A percentile compares a stretch with the other conserved stretches of the same genome.
phyloP scores from a whole-genome alignment of 805 yeast genomes.

The Starmerella tilneyi region DNA sequence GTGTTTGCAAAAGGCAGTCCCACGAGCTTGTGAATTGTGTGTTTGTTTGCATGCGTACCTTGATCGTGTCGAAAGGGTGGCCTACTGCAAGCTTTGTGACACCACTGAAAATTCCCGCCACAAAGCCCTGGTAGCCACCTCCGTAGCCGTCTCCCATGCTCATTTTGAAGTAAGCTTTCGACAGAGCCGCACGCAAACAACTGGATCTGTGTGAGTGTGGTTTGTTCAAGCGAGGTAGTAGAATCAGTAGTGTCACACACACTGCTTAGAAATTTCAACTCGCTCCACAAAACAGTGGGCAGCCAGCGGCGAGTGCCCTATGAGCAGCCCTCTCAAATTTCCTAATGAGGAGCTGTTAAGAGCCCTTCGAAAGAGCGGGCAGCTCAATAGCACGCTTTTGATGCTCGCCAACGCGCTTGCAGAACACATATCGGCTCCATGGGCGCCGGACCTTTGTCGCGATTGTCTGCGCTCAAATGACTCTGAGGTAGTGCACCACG shows the following conservation, averaged over 20 bases:
- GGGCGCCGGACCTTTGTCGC: slow-evolving; percentile 8
- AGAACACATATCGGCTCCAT: neutral
- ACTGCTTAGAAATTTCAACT: slow-evolving; percentile 8
- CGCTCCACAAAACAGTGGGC: neutral
- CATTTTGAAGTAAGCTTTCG: slow-evolving; percentile 6
- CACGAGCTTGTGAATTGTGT: slow-evolving; percentile 70
- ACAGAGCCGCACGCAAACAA: neutral
- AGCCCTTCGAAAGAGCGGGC: neutral
- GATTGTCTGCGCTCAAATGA: slow-evolving; percentile 1
- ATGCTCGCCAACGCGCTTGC: neutral
- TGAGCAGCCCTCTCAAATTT: slow-evolving; percentile 3
- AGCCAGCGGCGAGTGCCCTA: slow-evolving; percentile 6
- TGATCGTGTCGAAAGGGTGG: slow-evolving; percentile 83
- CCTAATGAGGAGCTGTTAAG: neutral
- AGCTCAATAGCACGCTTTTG: neutral
- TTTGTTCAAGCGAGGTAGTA: too few species aligned
- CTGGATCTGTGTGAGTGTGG: too few species aligned
- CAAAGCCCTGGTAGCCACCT: slow-evolving; percentile 44
- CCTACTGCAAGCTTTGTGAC: slow-evolving; percentile 82
- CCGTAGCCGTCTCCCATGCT: slow-evolving; percentile 23
- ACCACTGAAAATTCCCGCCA: slow-evolving; percentile 84
- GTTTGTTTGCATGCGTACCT: slow-evolving; percentile 72
- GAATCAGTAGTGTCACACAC: too few species aligned
- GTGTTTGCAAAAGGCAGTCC: slow-evolving; percentile 67
- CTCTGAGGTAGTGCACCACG: neutral